phyloP scores from a whole-genome alignment of 2,329 filamentous ascomycete genomes.

The Coniella vitis region DNA sequence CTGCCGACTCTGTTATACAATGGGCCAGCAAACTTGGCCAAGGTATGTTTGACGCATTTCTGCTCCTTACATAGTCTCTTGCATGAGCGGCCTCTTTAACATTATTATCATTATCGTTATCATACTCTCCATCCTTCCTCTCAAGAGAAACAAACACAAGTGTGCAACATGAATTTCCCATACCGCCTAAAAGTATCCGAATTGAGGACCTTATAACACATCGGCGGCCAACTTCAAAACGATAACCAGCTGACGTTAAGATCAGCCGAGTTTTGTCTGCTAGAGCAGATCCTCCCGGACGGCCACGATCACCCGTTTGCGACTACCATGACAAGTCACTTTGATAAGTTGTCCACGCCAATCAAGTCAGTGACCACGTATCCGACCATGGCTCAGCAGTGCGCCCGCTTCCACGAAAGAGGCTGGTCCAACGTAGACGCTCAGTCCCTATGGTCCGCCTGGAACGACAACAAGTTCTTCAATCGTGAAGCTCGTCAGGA shows the following conservation, averaged over 20 bases:
- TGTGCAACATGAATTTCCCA: too few species aligned
- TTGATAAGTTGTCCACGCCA: conserved; percentile 71
- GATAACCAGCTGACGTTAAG: conserved; percentile 18
- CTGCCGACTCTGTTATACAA: conserved; percentile 65
- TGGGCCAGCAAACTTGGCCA: conserved; percentile 70
- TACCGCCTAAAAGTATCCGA: too few species aligned
- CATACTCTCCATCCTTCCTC: too few species aligned
- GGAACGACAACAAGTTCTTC: conserved; percentile 65
- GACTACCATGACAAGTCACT: conserved; percentile 76
- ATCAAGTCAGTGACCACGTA: conserved; percentile 69
- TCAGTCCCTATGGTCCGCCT: conserved; percentile 74
- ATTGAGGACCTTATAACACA: too few species aligned
- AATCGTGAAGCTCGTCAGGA: conserved; percentile 48
- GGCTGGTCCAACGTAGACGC: conserved; percentile 61
- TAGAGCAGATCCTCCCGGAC: conserved; percentile 81
- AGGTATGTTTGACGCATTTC: conserved; percentile 36
- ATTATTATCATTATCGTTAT: too few species aligned
- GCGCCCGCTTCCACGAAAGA: conserved; percentile 56
- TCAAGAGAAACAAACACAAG: too few species aligned
- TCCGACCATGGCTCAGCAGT: conserved; percentile 59
- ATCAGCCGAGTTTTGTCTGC: conserved; percentile 70
- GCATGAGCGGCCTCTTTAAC: neutral
- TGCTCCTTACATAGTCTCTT: too few species aligned
- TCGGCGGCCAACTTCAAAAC: too few species aligned
- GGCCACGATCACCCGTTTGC: conserved; percentile 77